A percentile compares a stretch with the other conserved stretches of the same genome.
These are phyloP conservation scores for Senna siamea DNA, from an alignment of 306 rosid species.

Conservation along the genomic window DNA sequence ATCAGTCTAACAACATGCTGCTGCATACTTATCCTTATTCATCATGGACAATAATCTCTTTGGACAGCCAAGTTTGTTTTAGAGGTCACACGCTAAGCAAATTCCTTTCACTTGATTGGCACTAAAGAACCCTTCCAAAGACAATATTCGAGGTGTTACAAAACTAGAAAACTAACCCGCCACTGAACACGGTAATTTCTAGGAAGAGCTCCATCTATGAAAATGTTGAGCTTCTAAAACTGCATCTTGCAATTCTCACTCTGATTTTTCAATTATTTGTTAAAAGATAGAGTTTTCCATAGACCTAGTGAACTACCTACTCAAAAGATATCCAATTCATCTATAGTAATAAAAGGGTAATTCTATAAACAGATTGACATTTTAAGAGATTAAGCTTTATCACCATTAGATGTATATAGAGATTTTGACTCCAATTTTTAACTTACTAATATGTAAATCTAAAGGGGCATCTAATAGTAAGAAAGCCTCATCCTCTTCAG, in stretches of 20 bases:
- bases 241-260: no score
- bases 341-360: neutral
- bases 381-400: no score
- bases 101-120: neutral
- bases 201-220: neutral
- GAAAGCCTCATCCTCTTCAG: neutral
- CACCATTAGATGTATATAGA: no score
- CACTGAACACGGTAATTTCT: neutral
- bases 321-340: neutral
- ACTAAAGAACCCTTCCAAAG: neutral
- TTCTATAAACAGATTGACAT: no score
- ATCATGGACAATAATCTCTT: neutral
- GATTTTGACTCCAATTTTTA: neutral
- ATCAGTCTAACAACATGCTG: constrained; percentile 17
- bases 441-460: neutral
- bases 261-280: no score
- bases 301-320: no score
- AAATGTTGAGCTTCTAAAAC: neutral
- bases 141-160: neutral
- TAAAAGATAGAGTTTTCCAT: no score
- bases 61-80: neutral
- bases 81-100: neutral
- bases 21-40: neutral
- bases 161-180: neutral
- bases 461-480: neutral